Evolutionary conservation across 257 asterid genomes (phyloP).

Genomic region (Solanum habrochaites): DNA sequence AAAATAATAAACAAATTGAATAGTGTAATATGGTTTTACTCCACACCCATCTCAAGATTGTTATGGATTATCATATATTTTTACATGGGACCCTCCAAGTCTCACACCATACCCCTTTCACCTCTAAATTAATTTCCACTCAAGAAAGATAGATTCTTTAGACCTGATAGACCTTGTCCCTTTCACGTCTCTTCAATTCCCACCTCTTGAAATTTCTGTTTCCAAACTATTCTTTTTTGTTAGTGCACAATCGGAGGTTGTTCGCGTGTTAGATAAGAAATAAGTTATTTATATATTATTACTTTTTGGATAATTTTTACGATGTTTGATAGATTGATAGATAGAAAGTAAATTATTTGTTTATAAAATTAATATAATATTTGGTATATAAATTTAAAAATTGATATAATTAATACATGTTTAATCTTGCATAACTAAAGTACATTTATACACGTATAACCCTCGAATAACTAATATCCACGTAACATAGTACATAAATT

Average conservation of each 20-base stretch:
- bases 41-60: not conserved
- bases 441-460: too few species aligned
- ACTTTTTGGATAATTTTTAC: too few species aligned
- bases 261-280: not conserved
- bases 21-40: not conserved
- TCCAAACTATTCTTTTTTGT: not conserved
- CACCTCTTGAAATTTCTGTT: not conserved
- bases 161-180: not conserved
- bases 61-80: not conserved
- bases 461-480: not conserved
- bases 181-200: slow-evolving; percentile 7
- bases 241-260: not conserved
- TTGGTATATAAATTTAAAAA: too few species aligned
- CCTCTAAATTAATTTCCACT: not conserved
- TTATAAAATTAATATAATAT: too few species aligned
- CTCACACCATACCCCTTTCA: not conserved
- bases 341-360: too few species aligned
- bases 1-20: not conserved
- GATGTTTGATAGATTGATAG: rapidly evolving
- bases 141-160: not conserved
- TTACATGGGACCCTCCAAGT: not conserved
- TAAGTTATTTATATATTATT: too few species aligned
- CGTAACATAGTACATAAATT: too few species aligned
- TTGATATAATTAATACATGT: too few species aligned
- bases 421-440: not conserved